Conservation (phyloP, 2,329 filamentous ascomycete species). For the Phialophora chinensis region DNA sequence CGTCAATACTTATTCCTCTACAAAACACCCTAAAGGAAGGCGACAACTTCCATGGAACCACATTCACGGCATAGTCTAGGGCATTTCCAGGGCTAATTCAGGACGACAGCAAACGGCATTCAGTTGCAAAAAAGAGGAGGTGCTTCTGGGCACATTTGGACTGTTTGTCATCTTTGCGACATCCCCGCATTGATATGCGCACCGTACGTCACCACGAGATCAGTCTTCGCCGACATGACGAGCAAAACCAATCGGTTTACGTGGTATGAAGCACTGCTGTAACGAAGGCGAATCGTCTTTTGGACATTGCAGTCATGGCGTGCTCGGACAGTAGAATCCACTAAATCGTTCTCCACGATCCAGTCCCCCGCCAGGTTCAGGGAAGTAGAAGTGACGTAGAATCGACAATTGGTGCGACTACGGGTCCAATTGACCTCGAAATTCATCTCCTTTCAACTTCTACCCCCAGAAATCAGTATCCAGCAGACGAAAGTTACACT, state of each 20-base stretch:
- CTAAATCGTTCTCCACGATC: neutral
- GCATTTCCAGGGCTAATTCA: neutral
- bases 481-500: neutral
- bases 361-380: neutral
- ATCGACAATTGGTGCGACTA: neutral
- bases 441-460: neutral
- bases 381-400: slow-evolving; percentile 1
- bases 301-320: neutral
- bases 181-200: neutral
- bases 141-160: neutral
- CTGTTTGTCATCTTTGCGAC: neutral
- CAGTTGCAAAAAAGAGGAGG: neutral
- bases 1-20: neutral
- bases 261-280: neutral
- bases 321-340: neutral
- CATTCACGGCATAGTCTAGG: neutral
- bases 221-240: neutral
- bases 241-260: slow-evolving; percentile 1
- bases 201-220: neutral
- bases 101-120: neutral
- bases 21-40: neutral
- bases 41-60: neutral
- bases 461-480: neutral
- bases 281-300: neutral
- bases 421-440: neutral